These are phyloP conservation scores for Tausonia pullulans DNA, from an alignment of 1,284 basidiomycete genomes.

Conservation along the genomic window DNA sequence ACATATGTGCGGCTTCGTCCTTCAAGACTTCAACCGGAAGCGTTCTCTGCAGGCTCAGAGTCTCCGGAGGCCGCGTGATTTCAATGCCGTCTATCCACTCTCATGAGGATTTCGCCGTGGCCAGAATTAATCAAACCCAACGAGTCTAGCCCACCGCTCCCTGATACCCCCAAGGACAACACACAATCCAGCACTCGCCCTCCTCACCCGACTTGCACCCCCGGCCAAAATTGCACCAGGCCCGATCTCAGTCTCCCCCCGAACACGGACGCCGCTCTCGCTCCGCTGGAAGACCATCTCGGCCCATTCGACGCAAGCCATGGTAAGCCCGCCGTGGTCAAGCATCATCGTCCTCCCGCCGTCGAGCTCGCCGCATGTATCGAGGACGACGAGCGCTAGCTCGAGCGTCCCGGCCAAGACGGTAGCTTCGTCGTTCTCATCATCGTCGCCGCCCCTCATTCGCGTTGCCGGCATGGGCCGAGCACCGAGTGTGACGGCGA, in stretches of 20 bases:
- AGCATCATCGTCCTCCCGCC: constrained; percentile 60
- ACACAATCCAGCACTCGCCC: constrained; percentile 64
- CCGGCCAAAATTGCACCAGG: constrained; percentile 36
- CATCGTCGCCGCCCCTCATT: constrained; percentile 20
- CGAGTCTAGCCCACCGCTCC: constrained; percentile 61
- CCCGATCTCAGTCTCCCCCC: constrained; percentile 40
- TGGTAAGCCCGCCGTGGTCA: constrained; percentile 58
- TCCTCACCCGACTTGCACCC: constrained; percentile 40
- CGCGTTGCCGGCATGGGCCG: constrained; percentile 42
- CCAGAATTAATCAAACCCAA: constrained; percentile 21
- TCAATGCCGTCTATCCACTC: too few species aligned
- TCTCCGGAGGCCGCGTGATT: too few species aligned
- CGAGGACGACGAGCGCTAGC: constrained; percentile 61
- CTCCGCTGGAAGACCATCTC: constrained; percentile 51
- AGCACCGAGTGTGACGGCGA: constrained; percentile 65
- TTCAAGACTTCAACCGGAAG: too few species aligned
- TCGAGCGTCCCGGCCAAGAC: constrained; percentile 65
- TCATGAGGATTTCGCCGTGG: too few species aligned
- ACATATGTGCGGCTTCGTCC: too few species aligned
- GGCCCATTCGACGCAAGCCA: constrained; percentile 71
- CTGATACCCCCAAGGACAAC: constrained; percentile 67
- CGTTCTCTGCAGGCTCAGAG: too few species aligned
- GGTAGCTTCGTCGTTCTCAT: constrained; percentile 48
- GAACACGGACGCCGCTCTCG: constrained; percentile 51
- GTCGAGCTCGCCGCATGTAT: constrained; percentile 63